Evolutionary conservation across 805 yeast genomes (phyloP).

Genomic region (Saccharomyces cerevisiae): DNA sequence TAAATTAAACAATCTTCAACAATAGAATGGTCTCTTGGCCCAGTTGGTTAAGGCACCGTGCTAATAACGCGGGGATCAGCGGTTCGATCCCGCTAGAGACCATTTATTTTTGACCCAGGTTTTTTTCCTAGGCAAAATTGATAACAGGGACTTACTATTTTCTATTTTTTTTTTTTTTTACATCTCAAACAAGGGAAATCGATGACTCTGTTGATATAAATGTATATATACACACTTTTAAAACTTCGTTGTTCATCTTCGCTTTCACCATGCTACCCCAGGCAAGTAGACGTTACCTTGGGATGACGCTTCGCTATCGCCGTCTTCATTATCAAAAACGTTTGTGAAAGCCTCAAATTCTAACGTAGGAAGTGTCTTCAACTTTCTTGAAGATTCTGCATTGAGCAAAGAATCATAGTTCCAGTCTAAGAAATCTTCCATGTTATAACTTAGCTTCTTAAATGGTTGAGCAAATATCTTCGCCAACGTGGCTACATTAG

Average conservation of each 20-base stretch:
- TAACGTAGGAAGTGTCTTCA: slow-evolving; percentile 67
- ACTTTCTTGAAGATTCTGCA: slow-evolving; percentile 53
- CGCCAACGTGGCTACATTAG: slow-evolving; percentile 88
- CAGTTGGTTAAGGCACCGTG: slow-evolving; percentile 34
- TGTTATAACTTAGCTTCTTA: slow-evolving; percentile 72
- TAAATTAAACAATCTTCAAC: background rate
- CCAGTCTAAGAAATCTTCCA: slow-evolving; percentile 95
- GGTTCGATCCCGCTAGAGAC: slow-evolving; percentile 33
- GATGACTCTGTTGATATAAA: background rate
- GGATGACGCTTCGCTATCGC: background rate
- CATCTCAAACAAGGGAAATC: background rate
- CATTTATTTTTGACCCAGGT: too few relatives aligned
- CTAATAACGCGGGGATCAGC: slow-evolving; percentile 34
- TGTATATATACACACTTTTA: background rate
- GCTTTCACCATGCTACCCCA: slow-evolving; percentile 22
- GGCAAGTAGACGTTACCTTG: slow-evolving; percentile 9
- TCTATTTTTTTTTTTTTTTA: too few relatives aligned
- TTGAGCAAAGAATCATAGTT: slow-evolving; percentile 59
- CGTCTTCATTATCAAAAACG: slow-evolving; percentile 9
- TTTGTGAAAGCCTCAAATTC: slow-evolving; percentile 48
- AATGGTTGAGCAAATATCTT: slow-evolving; percentile 85
- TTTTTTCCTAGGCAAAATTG: too few relatives aligned
- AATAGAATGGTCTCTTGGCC: slow-evolving; percentile 27
- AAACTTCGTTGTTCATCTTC: background rate
- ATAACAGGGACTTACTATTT: too few relatives aligned